Conservation (phyloP, 495 filamentous ascomycete genomes). For the Penicillium alfredii region DNA sequence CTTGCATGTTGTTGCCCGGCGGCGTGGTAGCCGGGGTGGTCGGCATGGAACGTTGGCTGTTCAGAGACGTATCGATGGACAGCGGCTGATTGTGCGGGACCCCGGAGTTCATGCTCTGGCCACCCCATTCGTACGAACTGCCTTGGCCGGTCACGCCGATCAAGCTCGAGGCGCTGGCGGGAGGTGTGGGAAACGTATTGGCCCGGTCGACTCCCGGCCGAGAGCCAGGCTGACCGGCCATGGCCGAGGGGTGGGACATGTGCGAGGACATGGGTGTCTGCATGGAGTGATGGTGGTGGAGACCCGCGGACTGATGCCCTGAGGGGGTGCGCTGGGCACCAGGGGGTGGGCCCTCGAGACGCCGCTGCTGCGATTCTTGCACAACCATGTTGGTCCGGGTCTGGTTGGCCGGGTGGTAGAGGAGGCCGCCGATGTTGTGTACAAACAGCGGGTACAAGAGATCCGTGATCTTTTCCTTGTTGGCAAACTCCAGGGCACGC, state of each 20-base stretch:
- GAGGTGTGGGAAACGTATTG: constrained; percentile 89
- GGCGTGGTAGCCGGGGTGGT: constrained; percentile 93
- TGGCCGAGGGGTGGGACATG: constrained; percentile 64
- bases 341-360: constrained; percentile 40
- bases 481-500: constrained; percentile 92
- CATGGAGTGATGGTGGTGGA: constrained; percentile 79
- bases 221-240: constrained; percentile 65
- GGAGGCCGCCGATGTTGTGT: constrained; percentile 88
- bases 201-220: constrained; percentile 74
- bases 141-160: constrained; percentile 74
- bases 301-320: constrained; percentile 62
- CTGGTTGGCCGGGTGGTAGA: constrained; percentile 92
- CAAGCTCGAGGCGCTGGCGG: constrained; percentile 83
- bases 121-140: constrained; percentile 69
- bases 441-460: constrained; percentile 93
- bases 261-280: constrained; percentile 56
- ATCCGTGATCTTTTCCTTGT: constrained; percentile 99
- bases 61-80: constrained; percentile 78
- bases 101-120: constrained; percentile 56
- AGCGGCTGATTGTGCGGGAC: constrained; percentile 65
- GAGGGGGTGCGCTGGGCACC: constrained; percentile 38
- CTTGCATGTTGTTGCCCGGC: constrained; percentile 68
- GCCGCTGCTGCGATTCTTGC: constrained; percentile 75
- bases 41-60: constrained; percentile 81
- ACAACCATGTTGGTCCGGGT: constrained; percentile 76